Percentiles rank a stretch among this genome's conserved stretches.
Evolutionary conservation across 2,329 filamentous ascomycete species (phyloP).

Genomic region (Dothideomycetidae sp.): DNA sequence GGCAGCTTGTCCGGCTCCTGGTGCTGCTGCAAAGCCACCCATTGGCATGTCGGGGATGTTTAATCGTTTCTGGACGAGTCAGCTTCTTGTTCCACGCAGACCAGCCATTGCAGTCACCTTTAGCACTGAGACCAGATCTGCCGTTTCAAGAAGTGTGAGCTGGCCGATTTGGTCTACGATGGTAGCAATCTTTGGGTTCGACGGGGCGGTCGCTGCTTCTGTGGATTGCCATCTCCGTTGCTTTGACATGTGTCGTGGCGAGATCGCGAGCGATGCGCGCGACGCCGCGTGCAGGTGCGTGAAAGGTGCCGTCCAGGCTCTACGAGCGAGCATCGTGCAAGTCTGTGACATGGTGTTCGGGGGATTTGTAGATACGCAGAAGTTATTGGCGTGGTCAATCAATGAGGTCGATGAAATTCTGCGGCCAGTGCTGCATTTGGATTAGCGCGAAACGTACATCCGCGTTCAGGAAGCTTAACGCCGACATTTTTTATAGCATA

Average conservation of each 20-base stretch:
- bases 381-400: not conserved
- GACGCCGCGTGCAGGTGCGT: conserved; percentile 1
- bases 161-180: conserved; percentile 99
- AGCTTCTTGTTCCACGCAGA: conserved; percentile 6
- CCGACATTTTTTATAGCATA: conserved; percentile 2
- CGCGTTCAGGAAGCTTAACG: conserved; percentile 3
- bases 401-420: conserved; percentile 7
- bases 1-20: conserved; percentile 41
- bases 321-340: conserved; percentile 1
- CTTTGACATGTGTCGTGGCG: conserved; percentile 6
- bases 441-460: not conserved
- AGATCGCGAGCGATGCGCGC: conserved; percentile 8
- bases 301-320: not conserved
- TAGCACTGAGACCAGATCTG: conserved; percentile 82
- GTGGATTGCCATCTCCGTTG: conserved; percentile 76
- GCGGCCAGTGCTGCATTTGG: not conserved
- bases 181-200: conserved; percentile 79
- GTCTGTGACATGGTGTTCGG: conserved; percentile 1
- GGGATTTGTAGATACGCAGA: not conserved
- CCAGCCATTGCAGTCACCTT: conserved; percentile 49
- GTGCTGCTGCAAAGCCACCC: conserved; percentile 67
- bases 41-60: conserved; percentile 98
- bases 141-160: conserved; percentile 94
- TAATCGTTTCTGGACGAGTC: conserved; percentile 55
- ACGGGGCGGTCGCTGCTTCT: conserved; percentile 40